Evolutionary conservation across 2,329 filamentous ascomycete species (phyloP).

Genomic region (Verticillium tricorpus): DNA sequence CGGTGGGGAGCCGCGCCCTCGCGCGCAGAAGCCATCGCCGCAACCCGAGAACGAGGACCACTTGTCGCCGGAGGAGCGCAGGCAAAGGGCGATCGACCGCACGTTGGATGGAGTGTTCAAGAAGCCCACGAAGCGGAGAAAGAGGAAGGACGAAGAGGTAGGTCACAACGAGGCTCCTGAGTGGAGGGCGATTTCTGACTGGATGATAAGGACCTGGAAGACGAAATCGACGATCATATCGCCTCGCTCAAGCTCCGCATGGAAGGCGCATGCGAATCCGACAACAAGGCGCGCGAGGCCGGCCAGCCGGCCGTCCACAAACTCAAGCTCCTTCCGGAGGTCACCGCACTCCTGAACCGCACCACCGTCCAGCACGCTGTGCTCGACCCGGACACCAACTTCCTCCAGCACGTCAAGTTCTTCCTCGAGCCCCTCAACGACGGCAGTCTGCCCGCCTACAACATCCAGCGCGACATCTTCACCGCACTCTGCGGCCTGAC

Average conservation of each 20-base stretch:
- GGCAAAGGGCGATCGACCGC: conserved; percentile 77
- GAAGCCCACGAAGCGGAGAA: conserved; percentile 66
- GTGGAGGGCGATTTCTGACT: not conserved
- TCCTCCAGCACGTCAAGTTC: conserved; percentile 91
- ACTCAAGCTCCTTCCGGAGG: conserved; percentile 87
- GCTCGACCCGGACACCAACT: conserved; percentile 90
- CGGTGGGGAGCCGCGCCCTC: conserved; percentile 42
- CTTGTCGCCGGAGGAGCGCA: conserved; percentile 78
- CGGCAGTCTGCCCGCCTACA: conserved; percentile 90
- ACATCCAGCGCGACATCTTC: conserved; percentile 94
- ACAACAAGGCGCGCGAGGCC: conserved; percentile 75
- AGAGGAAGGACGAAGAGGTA: conserved; percentile 87
- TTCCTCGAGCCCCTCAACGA: conserved; percentile 95
- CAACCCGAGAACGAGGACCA: conserved; percentile 71
- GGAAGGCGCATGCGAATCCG: conserved; percentile 82
- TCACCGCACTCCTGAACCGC: conserved; percentile 81
- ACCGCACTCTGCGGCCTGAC: conserved; percentile 73
- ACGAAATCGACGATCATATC: conserved; percentile 85
- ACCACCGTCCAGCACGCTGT: conserved; percentile 81
- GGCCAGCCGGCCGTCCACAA: conserved; percentile 86
- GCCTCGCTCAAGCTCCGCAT: conserved; percentile 83
- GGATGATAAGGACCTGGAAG: conserved; percentile 65
- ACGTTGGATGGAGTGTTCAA: conserved; percentile 87
- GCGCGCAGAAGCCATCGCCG: conserved; percentile 36
- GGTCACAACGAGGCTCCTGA: conserved; percentile 23